These are phyloP conservation scores for Hymenoscyphus repandus DNA, from an alignment of 2,329 filamentous ascomycete species.

Conservation along the genomic window DNA sequence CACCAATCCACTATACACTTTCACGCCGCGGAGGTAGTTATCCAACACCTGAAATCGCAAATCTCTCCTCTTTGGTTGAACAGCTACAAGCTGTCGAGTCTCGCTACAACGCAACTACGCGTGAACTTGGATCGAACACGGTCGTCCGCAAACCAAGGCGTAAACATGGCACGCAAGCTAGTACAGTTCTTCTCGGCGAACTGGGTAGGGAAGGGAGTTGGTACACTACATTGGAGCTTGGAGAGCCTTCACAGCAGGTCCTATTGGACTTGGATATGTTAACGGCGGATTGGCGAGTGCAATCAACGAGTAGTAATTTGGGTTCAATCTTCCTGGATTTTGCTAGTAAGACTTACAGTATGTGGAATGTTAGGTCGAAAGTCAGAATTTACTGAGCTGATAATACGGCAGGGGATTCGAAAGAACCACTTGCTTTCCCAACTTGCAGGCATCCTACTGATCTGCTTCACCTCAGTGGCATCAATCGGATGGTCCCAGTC, in stretches of 20 bases:
- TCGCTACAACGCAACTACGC: conserved; percentile 16
- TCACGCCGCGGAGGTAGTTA: conserved; percentile 17
- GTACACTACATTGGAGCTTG: conserved; percentile 16
- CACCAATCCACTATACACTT: conserved; percentile 17
- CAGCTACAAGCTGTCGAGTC: conserved; percentile 12
- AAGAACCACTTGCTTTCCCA: conserved; percentile 13
- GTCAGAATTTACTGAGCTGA: background rate
- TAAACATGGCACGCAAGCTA: conserved; percentile 14
- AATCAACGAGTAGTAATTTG: conserved; percentile 16
- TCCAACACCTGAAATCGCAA: conserved; percentile 11
- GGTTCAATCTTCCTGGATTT: conserved; percentile 13
- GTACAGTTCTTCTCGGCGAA: conserved; percentile 16
- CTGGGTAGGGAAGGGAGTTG: conserved; percentile 18
- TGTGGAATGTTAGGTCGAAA: background rate
- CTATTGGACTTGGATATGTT: conserved; percentile 23
- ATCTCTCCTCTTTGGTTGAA: conserved; percentile 13
- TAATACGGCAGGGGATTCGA: conserved; percentile 8
- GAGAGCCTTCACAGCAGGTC: conserved; percentile 17
- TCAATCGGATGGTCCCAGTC: conserved; percentile 9
- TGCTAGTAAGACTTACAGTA: conserved; percentile 19
- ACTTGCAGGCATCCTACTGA: conserved; percentile 17
- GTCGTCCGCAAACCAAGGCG: conserved; percentile 16
- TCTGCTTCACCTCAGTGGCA: conserved; percentile 12
- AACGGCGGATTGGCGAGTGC: conserved; percentile 17
- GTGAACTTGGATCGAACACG: conserved; percentile 13